phyloP scores from a whole-genome alignment of 179 eudicot genomes.

The Sideroxylon spinosum region DNA sequence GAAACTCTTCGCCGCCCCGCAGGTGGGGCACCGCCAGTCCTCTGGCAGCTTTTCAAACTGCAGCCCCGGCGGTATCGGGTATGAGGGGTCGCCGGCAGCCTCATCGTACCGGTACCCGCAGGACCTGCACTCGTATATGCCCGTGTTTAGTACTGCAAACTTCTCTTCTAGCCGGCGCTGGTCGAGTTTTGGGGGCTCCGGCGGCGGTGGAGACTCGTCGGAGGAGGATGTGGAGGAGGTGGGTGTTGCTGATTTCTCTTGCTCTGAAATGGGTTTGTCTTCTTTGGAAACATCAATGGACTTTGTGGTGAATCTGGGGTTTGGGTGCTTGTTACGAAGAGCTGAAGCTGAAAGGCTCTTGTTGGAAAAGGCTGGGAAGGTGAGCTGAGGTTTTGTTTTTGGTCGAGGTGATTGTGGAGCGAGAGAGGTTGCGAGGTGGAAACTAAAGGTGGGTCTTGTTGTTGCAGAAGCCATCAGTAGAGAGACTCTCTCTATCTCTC shows the following conservation, averaged over 20 bases:
- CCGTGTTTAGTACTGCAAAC: slow-evolving; percentile 87
- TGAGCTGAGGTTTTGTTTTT: slow-evolving; percentile 18
- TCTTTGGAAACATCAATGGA: slow-evolving; percentile 84
- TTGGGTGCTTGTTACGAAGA: slow-evolving; percentile 16
- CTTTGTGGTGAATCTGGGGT: slow-evolving; percentile 25
- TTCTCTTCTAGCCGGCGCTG: slow-evolving; percentile 68
- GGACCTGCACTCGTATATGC: slow-evolving; percentile 82
- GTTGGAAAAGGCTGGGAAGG: slow-evolving; percentile 20
- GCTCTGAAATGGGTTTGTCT: slow-evolving; percentile 61
- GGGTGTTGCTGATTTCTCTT: slow-evolving; percentile 9
- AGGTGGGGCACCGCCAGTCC: slow-evolving; percentile 95
- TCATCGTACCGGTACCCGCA: slow-evolving; percentile 83
- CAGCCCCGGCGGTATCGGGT: slow-evolving; percentile 84
- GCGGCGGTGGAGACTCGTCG: background rate
- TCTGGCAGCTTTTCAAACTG: slow-evolving; percentile 78
- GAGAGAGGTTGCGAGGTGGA: slow-evolving; percentile 20
- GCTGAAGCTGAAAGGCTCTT: slow-evolving; percentile 16
- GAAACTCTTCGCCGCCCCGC: slow-evolving; percentile 89
- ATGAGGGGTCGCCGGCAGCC: slow-evolving; percentile 69
- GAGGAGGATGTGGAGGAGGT: background rate
- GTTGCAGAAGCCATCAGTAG: slow-evolving; percentile 33
- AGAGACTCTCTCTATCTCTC: background rate
- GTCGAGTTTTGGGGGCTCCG: slow-evolving; percentile 23
- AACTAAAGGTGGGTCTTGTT: slow-evolving; percentile 26
- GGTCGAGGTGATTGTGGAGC: slow-evolving; percentile 7